Base-by-base conservation (phyloP, 768 basidiomycete genomes). In the Boletus sp. region DNA sequence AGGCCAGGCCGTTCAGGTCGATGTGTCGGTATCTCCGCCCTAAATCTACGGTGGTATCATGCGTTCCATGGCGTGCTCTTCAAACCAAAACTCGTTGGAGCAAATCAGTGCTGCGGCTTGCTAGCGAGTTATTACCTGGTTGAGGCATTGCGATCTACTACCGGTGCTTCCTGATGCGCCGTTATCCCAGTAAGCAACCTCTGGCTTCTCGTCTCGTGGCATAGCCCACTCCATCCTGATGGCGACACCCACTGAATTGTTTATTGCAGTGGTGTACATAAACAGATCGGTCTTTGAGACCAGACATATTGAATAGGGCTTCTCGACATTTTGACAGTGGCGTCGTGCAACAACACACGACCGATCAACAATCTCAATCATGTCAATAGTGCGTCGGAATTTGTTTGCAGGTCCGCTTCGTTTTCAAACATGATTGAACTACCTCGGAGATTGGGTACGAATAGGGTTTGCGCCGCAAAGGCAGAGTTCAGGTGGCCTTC, bases 361-460 rank as follows among this genome's bases (percentile, higher is more conserved):
- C 40, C 50, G 53, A 57, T 54, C 60, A 62, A 51, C 54, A 55
- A 57, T 41, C 54, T 35, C n/a, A 57, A 46, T 50, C 55, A 46
- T 58, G 51, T 54, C 55, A 47, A 47, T 39, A 44, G 21, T 37
- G 23, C 61, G 58, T 64, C 62, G 62, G 62, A 56, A 56, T 65
- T 62, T 62, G 48, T n/a, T 11, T 42, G 21, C 37, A 62, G 53
- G 46, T 47, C 64, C 60, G 60, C 30, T n/a, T 25, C 7, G 50
- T 51, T 62, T 55, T 60, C 54, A 62, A 54, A 40, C 47, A 32
- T 52, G 64, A 64, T 42, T 54, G 59, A 46, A 47, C 56, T 43
- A 62, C 53, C 49, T 66, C 64, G 66, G 64, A 65, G 63, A 65
- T 64, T 48, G 61, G 13, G 43, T 50, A 21, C 42, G 40, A 51